Base-by-base conservation (phyloP, 768 basidiomycete genomes). In the Lactarius sp. region DNA sequence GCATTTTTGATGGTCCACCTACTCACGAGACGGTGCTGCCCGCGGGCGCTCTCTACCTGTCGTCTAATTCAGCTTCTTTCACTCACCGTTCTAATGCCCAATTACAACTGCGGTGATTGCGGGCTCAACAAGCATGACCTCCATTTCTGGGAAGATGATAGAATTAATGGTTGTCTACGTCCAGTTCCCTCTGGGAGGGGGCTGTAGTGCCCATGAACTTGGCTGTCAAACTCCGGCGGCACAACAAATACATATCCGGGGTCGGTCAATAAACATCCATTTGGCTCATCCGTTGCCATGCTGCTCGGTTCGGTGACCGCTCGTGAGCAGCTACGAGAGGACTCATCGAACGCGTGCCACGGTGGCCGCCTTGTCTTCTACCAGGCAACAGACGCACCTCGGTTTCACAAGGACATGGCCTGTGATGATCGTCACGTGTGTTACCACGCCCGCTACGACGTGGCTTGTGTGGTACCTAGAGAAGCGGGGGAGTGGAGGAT, bases 331-430 rank as follows among this genome's bases (percentile, higher is more conserved):
- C 27, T 27, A 27, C 2, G 27, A 27, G 27, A 27, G 2, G 27
- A 2, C 27, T 27, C 27, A 27, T 27, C 27, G 27, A 27, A 2
- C 27, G 27, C 27, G 27, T 27, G 27, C 27, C 27, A 27, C 22
- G 22, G 22, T 27, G 22, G 22, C 22, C 2, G 27, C 27, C 77
- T 87, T 8, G 78, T 89, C 22, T 84, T 87, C 71, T 89, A 88
- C 72, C 84, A 83, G n/a, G 86, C 87, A 5, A 85, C 85, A 31
- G 84, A 88, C 56, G 87, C 86, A 5, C 87, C 88, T 5, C 74
- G 75, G 31, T 90, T 89, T 73, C 77, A 70, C 18, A 88, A 82
- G 61, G 88, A 87, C 22, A 84, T 86, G 83, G 83, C 27, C 84
- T 66, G 82, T 85, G 10, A 85, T 87, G 84, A 77, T 87, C 39